Evolutionary conservation across 768 basidiomycete species (phyloP), one percentile per base, ranked within the genome.

Genomic region (Lactarius tabidus): DNA sequence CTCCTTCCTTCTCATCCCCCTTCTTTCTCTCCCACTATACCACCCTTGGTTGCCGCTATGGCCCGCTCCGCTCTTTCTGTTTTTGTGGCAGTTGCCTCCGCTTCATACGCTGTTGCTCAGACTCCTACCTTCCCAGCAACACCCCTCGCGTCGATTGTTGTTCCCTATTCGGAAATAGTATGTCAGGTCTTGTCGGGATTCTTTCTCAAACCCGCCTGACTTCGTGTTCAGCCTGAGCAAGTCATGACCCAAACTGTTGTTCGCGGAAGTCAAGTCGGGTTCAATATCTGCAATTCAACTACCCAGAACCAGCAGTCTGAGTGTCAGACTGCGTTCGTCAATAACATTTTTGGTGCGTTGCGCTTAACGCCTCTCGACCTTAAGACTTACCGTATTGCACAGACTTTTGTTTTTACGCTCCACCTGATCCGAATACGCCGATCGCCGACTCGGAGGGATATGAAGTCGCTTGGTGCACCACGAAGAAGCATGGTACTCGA

Each of bases 381-480:
- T 3, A n/a, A 2, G n/a, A 28, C 33, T 28, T 60, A 7, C 65
- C 3, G 9, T 6, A 8, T 23, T 20, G 20, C 9, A 17, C 35
- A 90, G 89, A 90, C 71, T 90, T 87, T 74, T 90, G 89, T 68
- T 70, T 90, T 0, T 90, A 85, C 85, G 85, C 79, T 35, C 82
- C 87, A n/a, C 0, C 69, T 79, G 1, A 74, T 75, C 77, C 81
- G 3, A 78, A 84, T 72, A 78, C 81, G 17, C 74, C 76, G n/a
- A 85, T 93, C 52, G 87, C 81, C 36, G 80, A 88, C 65, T 82
- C 82, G 3, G 92, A 94, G 72, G 85, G 82, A 45, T 78, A 84
- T 72, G 85, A 84, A 71, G 87, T 93, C 12, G 85, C 90, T 1
- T 94, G 84, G 82, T 94, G 90, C 77, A 84, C 85, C 23, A n/a